Evolutionary conservation across 768 basidiomycete species (phyloP), one percentile per base, ranked within the genome.

Genomic region (Tylopilus subfusipes): DNA sequence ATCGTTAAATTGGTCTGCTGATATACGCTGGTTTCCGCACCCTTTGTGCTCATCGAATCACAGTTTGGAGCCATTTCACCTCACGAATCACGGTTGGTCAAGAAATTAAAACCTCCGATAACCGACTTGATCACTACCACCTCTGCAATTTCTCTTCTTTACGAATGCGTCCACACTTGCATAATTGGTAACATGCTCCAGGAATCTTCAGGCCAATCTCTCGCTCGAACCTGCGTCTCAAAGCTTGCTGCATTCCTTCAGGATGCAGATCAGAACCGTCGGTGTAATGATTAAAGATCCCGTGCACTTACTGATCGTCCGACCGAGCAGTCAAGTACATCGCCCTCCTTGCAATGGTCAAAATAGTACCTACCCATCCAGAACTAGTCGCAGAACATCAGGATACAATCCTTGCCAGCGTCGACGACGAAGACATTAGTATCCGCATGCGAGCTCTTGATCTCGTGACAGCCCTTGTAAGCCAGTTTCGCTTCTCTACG

Each of bases 121-220:
- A 97, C 93, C 0, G 90, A 95, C 54, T 83, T 99, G 50, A 99
- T 99, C 52, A 89, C 92, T 0, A 97, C 91, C 0, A 98, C 97
- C 0, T 85, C 90, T 3, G 97, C 97, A 1, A 95, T 98, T 36
- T 98, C 95, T 22, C 76, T 99, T 22, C 74, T 99, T 14, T 99
- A 98, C 68, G 97, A 99, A 75, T 99, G 97, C 70, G 96, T 99
- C 1, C 90, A 94, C 62, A 98, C 97, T 0, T 98, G 93, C 63
- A 98, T 99, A 60, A 93, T 93, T 12, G 96, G 97, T 10, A 93
- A 91, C 8, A 98, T 99, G 92, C 78, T 98, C 11, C 86, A 87
- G 60, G 88, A 86, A 4, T 53, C 82, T 21, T 82, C 86, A 29
- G 93, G 91, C 12, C 80, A 88, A 66, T 75, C 85, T 4, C 75